These are phyloP conservation scores for Leucocoprinus leucothites DNA, from an alignment of 768 basidiomycete species.

Conservation along the genomic window DNA sequence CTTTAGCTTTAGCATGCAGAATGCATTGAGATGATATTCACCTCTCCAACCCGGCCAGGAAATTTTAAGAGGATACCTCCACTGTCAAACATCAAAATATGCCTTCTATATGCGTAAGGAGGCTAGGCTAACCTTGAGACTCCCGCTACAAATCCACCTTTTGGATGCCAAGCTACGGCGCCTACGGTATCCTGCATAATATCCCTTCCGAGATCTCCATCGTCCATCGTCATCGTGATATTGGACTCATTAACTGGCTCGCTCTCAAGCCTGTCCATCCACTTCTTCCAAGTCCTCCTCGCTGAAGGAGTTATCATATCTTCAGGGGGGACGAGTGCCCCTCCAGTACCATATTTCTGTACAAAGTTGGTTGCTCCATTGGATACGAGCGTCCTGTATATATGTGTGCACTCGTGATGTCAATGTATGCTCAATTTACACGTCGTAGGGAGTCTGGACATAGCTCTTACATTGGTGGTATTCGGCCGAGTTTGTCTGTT, in stretches of 20 bases:
- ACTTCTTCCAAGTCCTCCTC: constrained; percentile 51
- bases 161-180: constrained; percentile 55
- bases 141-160: constrained; percentile 56
- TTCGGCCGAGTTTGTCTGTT: constrained; percentile 54
- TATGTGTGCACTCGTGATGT: constrained; percentile 23
- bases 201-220: constrained; percentile 22
- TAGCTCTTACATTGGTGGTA: constrained; percentile 61
- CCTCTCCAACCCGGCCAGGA: constrained; percentile 76
- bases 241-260: background rate
- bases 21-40: constrained; percentile 20
- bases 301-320: constrained; percentile 50
- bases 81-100: constrained; percentile 33
- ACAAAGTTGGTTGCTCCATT: constrained; percentile 63
- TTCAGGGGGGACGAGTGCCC: constrained; percentile 37
- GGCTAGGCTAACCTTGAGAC: constrained; percentile 57
- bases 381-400: constrained; percentile 61
- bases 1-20: background rate
- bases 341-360: constrained; percentile 9
- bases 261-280: constrained; percentile 46
- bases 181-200: constrained; percentile 79
- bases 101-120: background rate
- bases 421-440: background rate
- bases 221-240: background rate
- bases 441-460: background rate
- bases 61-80: constrained; percentile 78